Conservation (phyloP, 805 yeast species). For the Starmerella powellii region DNA sequence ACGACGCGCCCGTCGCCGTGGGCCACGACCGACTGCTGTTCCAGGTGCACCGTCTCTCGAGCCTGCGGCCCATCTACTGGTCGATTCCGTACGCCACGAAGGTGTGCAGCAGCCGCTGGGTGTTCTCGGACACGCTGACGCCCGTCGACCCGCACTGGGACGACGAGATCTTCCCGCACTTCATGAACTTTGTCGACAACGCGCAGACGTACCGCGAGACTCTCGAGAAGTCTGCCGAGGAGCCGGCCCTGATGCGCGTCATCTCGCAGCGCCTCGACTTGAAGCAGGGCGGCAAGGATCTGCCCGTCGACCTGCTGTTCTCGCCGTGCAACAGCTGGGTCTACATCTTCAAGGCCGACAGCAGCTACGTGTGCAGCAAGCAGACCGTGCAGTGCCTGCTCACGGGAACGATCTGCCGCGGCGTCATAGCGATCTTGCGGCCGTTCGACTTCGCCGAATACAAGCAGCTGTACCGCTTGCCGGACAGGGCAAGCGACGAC, state of each 20-base stretch:
- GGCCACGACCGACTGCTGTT: conserved; percentile 27
- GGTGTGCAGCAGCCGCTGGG: conserved; percentile 32
- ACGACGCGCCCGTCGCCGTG: conserved; percentile 23
- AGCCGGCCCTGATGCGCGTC: conserved; percentile 24
- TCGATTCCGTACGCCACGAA: conserved; percentile 24
- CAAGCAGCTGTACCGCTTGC: conserved; percentile 22
- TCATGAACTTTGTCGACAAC: conserved; percentile 22
- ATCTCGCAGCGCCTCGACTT: conserved; percentile 21
- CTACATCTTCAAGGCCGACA: conserved; percentile 17
- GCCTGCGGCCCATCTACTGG: conserved; percentile 33
- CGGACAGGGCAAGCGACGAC: conserved; percentile 25
- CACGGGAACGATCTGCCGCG: conserved; percentile 12
- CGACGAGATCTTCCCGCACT: conserved; percentile 23
- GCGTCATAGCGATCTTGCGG: conserved; percentile 7
- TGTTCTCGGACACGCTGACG: conserved; percentile 27
- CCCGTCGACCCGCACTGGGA: conserved; percentile 30
- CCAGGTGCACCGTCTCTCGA: conserved; percentile 18
- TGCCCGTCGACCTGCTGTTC: conserved; percentile 22
- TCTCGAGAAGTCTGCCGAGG: conserved; percentile 19
- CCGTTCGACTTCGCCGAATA: conserved; percentile 28
- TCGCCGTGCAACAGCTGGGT: conserved; percentile 24
- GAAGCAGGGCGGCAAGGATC: conserved; percentile 14
- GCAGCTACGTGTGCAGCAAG: conserved; percentile 8
- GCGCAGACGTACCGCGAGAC: conserved; percentile 12
- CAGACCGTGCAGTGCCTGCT: conserved; percentile 13